Evolutionary conservation across 2,329 filamentous ascomycete species (phyloP).

Genomic region (Fusarium transvaalense): DNA sequence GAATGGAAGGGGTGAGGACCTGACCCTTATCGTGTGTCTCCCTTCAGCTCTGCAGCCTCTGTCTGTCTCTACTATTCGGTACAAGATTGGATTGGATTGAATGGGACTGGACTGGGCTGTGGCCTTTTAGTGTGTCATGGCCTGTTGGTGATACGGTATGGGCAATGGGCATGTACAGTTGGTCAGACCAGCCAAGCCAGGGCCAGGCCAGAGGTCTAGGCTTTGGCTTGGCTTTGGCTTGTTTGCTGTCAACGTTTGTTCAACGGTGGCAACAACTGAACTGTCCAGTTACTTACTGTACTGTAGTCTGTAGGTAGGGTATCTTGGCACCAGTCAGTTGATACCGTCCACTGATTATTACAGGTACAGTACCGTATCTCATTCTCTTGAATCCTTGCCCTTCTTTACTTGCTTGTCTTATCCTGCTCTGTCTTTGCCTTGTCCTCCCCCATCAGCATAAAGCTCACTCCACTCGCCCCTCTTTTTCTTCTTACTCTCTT

Average conservation of each 20-base stretch:
- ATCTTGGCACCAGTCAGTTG: neutral
- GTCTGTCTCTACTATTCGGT: neutral
- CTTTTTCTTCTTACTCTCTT: constrained; percentile 20
- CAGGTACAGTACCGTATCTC: neutral
- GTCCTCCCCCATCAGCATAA: constrained; percentile 4
- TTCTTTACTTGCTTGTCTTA: constrained; percentile 7
- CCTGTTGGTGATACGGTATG: neutral
- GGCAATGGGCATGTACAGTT: neutral
- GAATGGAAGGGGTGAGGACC: neutral
- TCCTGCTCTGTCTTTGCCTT: neutral
- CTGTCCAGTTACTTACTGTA: neutral
- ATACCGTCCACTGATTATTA: neutral
- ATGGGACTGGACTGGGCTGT: neutral
- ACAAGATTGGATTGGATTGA: neutral
- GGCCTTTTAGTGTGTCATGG: neutral
- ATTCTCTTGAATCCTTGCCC: neutral
- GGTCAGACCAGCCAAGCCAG: neutral
- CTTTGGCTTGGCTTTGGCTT: neutral
- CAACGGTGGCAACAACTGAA: constrained; percentile 1
- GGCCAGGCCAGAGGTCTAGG: too few relatives aligned
- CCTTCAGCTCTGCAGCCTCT: neutral
- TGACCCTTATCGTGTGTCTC: constrained; percentile 2
- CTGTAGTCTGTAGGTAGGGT: too few relatives aligned
- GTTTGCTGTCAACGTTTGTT: neutral
- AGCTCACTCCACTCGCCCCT: constrained; percentile 17